Conservation (phyloP, 2,329 filamentous ascomycete species). For the Blastomyces emzantsi region DNA sequence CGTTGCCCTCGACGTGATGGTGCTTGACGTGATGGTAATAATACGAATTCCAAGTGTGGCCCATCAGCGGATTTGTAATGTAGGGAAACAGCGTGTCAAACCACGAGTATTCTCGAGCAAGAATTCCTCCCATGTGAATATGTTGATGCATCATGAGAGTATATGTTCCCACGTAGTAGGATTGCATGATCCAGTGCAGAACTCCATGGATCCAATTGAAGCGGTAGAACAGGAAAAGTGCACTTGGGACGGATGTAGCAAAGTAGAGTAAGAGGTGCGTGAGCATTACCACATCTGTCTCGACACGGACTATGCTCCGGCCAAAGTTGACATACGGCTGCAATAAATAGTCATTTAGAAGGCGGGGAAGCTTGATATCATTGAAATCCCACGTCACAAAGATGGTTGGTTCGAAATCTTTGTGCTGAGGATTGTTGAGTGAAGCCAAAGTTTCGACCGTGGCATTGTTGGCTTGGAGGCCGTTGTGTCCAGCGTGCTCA, state of each 20-base stretch:
- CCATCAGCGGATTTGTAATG: conserved; percentile 64
- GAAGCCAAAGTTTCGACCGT: conserved; percentile 40
- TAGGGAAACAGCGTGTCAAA: conserved; percentile 64
- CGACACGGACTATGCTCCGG: conserved; percentile 49
- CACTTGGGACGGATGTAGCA: conserved; percentile 60
- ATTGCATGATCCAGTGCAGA: conserved; percentile 56
- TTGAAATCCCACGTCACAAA: conserved; percentile 46
- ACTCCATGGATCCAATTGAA: conserved; percentile 62
- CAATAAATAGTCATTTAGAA: conserved; percentile 45
- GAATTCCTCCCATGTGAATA: conserved; percentile 65
- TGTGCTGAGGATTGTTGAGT: conserved; percentile 41
- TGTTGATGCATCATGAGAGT: conserved; percentile 80
- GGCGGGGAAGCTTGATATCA: conserved; percentile 32
- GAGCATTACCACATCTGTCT: conserved; percentile 68
- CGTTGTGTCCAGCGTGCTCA: not conserved
- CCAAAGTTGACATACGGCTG: conserved; percentile 53
- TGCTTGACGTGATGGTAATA: conserved; percentile 82
- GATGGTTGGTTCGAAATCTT: conserved; percentile 48
- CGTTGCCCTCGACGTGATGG: conserved; percentile 74
- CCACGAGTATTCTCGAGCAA: conserved; percentile 46
- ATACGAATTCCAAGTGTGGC: conserved; percentile 78
- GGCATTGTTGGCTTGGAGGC: conserved; percentile 16
- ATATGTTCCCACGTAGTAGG: conserved; percentile 62
- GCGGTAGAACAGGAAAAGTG: conserved; percentile 52
- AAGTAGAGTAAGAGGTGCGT: conserved; percentile 68